These are phyloP conservation scores for Bimuria novae-zelandiae DNA, from an alignment of 2,329 filamentous ascomycete genomes.

Conservation along the genomic window DNA sequence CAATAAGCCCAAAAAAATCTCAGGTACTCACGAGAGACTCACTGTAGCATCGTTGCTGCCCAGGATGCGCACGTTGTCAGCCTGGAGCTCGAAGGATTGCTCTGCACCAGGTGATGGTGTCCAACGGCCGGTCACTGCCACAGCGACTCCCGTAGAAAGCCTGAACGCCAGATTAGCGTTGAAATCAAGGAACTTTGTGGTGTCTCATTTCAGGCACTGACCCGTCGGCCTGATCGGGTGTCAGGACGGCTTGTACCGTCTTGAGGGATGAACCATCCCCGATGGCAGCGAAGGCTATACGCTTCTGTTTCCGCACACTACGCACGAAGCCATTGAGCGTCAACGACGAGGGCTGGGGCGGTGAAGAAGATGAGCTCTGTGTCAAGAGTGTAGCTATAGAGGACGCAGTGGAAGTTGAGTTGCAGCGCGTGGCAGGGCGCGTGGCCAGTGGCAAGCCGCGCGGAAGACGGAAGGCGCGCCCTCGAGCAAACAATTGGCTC, in stretches of 20 bases:
- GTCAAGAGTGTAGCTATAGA: constrained; percentile 57
- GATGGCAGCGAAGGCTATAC: constrained; percentile 79
- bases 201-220: constrained; percentile 52
- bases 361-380: constrained; percentile 49
- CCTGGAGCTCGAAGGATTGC: constrained; percentile 82
- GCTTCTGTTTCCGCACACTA: constrained; percentile 85
- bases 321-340: constrained; percentile 77
- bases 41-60: constrained; percentile 81
- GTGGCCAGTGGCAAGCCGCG: constrained; percentile 21
- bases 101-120: constrained; percentile 68
- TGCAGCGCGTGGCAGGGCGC: constrained; percentile 24
- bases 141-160: constrained; percentile 78
- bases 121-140: constrained; percentile 80
- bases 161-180: constrained; percentile 51
- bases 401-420: constrained; percentile 38
- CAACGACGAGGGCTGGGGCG: constrained; percentile 54
- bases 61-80: constrained; percentile 68
- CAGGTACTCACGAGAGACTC: constrained; percentile 43
- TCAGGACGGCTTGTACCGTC: constrained; percentile 79
- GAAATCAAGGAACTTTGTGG: not conserved
- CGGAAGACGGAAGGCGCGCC: constrained; percentile 27
- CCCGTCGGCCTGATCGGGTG: constrained; percentile 72
- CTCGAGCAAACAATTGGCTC: constrained; percentile 31
- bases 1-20: not conserved
- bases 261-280: constrained; percentile 84